Base-by-base conservation (phyloP, 495 filamentous ascomycete genomes). In the Penicillium argentinense region DNA sequence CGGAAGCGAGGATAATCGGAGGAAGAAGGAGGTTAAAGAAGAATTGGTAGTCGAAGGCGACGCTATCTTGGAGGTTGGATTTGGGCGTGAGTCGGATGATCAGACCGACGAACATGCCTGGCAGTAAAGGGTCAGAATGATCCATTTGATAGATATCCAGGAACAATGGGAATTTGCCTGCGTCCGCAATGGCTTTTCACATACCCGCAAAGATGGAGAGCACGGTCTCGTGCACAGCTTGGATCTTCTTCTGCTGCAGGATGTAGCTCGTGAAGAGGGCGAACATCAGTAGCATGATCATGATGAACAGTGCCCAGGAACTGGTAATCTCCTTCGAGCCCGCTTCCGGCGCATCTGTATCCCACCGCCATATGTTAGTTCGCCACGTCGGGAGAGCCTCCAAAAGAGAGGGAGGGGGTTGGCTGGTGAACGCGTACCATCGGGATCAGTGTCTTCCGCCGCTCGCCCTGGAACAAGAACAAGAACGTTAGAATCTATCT, bases 11-110 rank as follows among this genome's bases (percentile, higher is more conserved):
- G 66, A 98, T 98, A 60, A 98, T 98, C 6, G 93, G 93, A 25
- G 93, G 93, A 23, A 98, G 84, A 28, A 98, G 85, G 44, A 98
- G 82, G 67, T 97, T 98, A 75, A 98, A 98, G 76, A 98, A 98
- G 68, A 96, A 91, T 59, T 97, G 91, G 66, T 97, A 96, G 72
- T 97, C 84, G 75, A 98, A 98, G 64, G 85, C 93, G 51, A 98
- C 88, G 49, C 87, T 80, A 50, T 86, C 84, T 64, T 89, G 86
- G 46, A 98, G 90, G 53, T 84, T 87, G 28, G 89, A 84, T 51
- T 83, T 82, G 41, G 84, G 77, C 34, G 82, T 85, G 40, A 96
- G 67, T 57, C 93, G 81, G 34, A 98, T 82, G 54, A 97, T 83
- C 54, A 98, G 73, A 1, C 93, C 93, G 38, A 97, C 88, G 43